phyloP scores from a whole-genome alignment of 2,329 filamentous ascomycete species.

The Teratosphaeria destructans region DNA sequence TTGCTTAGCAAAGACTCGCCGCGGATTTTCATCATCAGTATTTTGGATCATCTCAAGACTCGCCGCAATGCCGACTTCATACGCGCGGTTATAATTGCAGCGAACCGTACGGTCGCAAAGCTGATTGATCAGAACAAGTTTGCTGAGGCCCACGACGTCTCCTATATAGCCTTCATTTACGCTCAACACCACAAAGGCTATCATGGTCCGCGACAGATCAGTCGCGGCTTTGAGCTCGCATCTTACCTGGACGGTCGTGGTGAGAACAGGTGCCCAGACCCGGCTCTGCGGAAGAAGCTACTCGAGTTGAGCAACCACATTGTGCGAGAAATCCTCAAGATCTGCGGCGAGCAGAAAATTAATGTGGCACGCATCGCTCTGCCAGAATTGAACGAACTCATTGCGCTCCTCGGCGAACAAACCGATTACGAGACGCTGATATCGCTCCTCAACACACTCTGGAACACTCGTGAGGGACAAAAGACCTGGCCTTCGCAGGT shows the following conservation, averaged over 20 bases:
- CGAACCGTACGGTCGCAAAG: constrained; percentile 23
- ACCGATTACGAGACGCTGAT: constrained; percentile 39
- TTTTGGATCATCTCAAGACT: constrained; percentile 32
- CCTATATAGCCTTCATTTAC: constrained; percentile 34
- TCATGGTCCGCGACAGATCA: constrained; percentile 28
- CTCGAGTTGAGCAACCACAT: constrained; percentile 30
- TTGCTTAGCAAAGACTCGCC: constrained; percentile 22
- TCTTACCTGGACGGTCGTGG: constrained; percentile 35
- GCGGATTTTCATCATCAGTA: constrained; percentile 30
- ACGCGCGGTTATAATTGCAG: constrained; percentile 30
- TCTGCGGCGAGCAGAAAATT: constrained; percentile 33
- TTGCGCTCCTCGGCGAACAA: constrained; percentile 39
- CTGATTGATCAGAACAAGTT: constrained; percentile 33
- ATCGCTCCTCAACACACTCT: constrained; percentile 33
- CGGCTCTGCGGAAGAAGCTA: constrained; percentile 26
- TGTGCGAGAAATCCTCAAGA: constrained; percentile 32
- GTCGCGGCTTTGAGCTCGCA: constrained; percentile 38
- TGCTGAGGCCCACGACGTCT: constrained; percentile 33
- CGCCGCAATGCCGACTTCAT: constrained; percentile 30
- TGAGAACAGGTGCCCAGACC: constrained; percentile 20
- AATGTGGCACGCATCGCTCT: constrained; percentile 36
- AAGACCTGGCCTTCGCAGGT: constrained; percentile 35
- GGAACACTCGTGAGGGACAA: constrained; percentile 38
- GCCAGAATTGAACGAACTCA: constrained; percentile 36
- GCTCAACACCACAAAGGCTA: constrained; percentile 34